Evolutionary conservation across 306 rosid species (phyloP).

Genomic region (Medicago arabica): DNA sequence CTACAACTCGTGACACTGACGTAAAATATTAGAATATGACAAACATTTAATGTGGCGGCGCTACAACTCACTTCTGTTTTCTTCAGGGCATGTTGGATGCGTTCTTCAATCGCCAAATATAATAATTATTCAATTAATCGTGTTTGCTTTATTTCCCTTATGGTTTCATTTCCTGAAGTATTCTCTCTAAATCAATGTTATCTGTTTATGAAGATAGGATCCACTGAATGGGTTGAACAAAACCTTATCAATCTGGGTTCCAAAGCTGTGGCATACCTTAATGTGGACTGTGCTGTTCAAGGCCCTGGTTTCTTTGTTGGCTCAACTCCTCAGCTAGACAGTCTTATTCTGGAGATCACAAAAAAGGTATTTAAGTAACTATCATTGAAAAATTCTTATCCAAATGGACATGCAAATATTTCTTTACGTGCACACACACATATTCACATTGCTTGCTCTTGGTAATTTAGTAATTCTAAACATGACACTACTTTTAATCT

Average conservation of each 20-base stretch:
- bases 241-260: constrained; percentile 79
- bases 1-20: background rate
- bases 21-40: background rate
- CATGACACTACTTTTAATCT: constrained; percentile 30
- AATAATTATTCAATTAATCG: constrained; percentile 22
- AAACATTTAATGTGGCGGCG: background rate
- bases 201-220: constrained; percentile 72
- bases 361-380: constrained; percentile 57
- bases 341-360: constrained; percentile 74
- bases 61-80: background rate
- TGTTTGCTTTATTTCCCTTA: constrained; percentile 29
- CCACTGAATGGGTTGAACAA: constrained; percentile 98
- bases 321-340: constrained; percentile 94
- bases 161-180: constrained; percentile 26
- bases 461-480: constrained; percentile 34
- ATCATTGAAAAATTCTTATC: background rate
- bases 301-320: constrained; percentile 87
- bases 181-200: constrained; percentile 38
- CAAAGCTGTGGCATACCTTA: constrained; percentile 89
- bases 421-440: background rate
- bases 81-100: constrained; percentile 28
- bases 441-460: constrained; percentile 22
- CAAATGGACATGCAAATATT: background rate
- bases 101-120: constrained; percentile 24
- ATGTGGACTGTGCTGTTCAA: constrained; percentile 96